Evolutionary conservation across 179 eudicot genomes (phyloP), one percentile per base, ranked within the genome.

Genomic region (Sideroxylon spinosum): DNA sequence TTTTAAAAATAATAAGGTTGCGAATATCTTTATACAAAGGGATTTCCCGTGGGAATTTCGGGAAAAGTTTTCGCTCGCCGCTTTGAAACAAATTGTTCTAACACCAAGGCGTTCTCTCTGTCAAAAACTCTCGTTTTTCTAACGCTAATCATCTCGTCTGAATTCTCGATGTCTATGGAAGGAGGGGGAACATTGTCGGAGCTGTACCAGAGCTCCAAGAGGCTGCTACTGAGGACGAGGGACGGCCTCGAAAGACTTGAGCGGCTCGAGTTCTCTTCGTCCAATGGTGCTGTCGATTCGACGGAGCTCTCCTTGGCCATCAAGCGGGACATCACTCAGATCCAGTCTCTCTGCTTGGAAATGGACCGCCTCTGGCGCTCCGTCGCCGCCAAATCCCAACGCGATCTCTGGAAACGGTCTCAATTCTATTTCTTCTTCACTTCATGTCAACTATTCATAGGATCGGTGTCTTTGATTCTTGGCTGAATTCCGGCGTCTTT

Each of bases 351-450:
- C 53, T 95, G 98, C 61, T 55, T 78, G 48, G 88, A 91, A 71
- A 93, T 95, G 98, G 97, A 95, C 60, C 87, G 85, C 8, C 86
- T 86, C 53, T 93, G 97, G 97, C 89, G 97, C 9, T 90, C 95
- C 23, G 83, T 93, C 20, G 76, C 92, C 8, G 89, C 86, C 74
- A 95, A 89, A 75, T 82, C 97, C 25, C 95, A 95, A 62, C 97
- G 97, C 53, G 97, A 93, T 90, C 90, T 90, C 63, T 94, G 98
- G 98, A 87, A 86, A 85, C 90, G 98, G 98, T 93, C 1, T 7
- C 17, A 14, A 22, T 60, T 65, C 25, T 56, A 22, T 72, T 72
- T 56, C 48, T 56, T 9, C 59, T 19, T 23, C 26, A 32, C 7
- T 37, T 65, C 11, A 32, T 13, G 25, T 17, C 13, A 20, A 16